Percentiles rank a stretch among this genome's conserved stretches.
Conservation (phyloP, 2,329 filamentous ascomycete genomes). For the Scleromitrula shiraiana region DNA sequence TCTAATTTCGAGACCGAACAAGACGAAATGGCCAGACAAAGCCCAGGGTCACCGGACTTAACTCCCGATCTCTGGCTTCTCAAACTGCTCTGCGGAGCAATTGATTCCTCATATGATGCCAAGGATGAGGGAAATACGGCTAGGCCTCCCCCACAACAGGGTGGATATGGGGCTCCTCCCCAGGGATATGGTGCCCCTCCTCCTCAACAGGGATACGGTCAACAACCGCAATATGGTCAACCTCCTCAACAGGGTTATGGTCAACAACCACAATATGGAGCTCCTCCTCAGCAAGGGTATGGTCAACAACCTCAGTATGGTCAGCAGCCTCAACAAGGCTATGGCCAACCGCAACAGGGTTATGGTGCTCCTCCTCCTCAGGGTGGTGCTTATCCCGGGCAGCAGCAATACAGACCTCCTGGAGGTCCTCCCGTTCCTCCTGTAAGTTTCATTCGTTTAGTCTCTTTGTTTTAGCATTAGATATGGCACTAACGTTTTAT, state of each 20-base stretch:
- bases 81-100: conserved; percentile 59
- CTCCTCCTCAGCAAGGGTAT: conserved; percentile 1
- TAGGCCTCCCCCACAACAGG: conserved; percentile 11
- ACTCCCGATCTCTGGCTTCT: conserved; percentile 9
- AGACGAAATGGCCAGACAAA: conserved; percentile 5
- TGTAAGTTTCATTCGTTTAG: background rate
- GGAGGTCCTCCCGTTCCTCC: conserved; percentile 2
- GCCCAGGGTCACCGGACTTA: background rate
- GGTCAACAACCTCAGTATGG: background rate
- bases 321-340: background rate
- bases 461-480: too few relatives aligned
- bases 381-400: conserved; percentile 3
- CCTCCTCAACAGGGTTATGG: conserved; percentile 21
- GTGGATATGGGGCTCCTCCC: conserved; percentile 20
- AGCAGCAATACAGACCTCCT: conserved; percentile 4
- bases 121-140: conserved; percentile 45
- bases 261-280: conserved; percentile 23
- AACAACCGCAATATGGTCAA: conserved; percentile 17
- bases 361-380: conserved; percentile 2
- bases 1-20: conserved; percentile 8
- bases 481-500: too few relatives aligned
- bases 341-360: too few relatives aligned
- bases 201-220: conserved; percentile 7
- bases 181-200: conserved; percentile 3
- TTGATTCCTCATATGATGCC: conserved; percentile 57